phyloP scores from a whole-genome alignment of 768 basidiomycete species.

The Cytidiella melzeri region DNA sequence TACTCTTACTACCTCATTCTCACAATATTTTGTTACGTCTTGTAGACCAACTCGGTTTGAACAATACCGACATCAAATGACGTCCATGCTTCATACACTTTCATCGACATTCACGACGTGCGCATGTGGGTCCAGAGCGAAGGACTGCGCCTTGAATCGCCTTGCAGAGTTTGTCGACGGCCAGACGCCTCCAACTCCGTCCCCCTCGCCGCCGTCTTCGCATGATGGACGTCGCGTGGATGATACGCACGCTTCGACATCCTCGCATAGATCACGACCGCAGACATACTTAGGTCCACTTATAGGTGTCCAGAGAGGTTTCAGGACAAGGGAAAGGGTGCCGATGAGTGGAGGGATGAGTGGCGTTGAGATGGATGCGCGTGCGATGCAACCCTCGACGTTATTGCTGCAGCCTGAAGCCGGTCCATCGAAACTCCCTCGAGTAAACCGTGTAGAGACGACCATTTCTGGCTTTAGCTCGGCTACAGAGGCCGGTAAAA shows the following conservation, averaged over 20 bases:
- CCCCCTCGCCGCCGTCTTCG: conserved; percentile 19
- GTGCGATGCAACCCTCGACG: too few relatives aligned
- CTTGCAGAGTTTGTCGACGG: conserved; percentile 60
- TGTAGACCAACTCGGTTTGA: conserved; percentile 40
- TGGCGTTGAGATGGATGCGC: conserved; percentile 47
- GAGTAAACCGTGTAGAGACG: too few relatives aligned
- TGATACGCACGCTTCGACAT: neutral
- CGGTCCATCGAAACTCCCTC: too few relatives aligned
- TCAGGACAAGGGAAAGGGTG: conserved; percentile 51
- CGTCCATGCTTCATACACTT: conserved; percentile 64
- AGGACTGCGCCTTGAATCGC: conserved; percentile 56
- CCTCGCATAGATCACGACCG: neutral
- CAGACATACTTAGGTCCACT: conserved; percentile 55
- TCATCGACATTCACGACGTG: conserved; percentile 69
- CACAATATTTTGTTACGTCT: conserved; percentile 4
- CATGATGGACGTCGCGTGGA: neutral
- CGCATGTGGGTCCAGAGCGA: conserved; percentile 59
- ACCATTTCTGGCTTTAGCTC: too few relatives aligned
- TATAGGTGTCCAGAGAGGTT: conserved; percentile 53
- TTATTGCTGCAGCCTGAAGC: too few relatives aligned
- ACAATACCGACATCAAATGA: conserved; percentile 58
- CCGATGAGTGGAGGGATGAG: conserved; percentile 56
- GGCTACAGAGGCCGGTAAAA: too few relatives aligned
- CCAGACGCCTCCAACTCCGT: conserved; percentile 24
- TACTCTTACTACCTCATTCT: neutral